Percentiles rank a stretch among this genome's conserved stretches.
Conservation (phyloP, 768 basidiomycete genomes). For the Mycena floridula region DNA sequence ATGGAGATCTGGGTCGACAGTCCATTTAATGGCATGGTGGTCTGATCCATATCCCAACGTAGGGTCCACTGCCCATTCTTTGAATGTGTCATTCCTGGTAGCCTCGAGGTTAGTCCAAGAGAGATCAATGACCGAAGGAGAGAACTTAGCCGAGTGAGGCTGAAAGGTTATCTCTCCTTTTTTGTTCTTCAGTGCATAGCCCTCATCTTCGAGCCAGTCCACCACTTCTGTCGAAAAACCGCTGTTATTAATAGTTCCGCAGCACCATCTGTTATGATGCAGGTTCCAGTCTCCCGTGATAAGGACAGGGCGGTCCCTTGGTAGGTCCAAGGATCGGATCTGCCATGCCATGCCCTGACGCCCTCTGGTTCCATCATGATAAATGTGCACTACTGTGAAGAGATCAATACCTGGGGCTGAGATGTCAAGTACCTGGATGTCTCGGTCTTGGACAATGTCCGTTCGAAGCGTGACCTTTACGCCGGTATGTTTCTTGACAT, state of each 20-base stretch:
- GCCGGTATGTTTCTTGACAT: no score
- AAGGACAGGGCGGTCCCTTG: conserved; percentile 10
- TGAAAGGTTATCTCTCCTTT: conserved; percentile 14
- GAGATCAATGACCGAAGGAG: conserved; percentile 14
- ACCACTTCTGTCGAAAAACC: conserved; percentile 7
- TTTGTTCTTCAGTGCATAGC: conserved; percentile 10
- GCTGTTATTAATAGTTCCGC: neutral
- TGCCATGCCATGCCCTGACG: neutral
- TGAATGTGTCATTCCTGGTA: conserved; percentile 2
- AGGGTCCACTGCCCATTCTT: conserved; percentile 15
- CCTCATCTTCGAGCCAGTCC: conserved; percentile 11
- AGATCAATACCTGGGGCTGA: neutral
- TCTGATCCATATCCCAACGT: conserved; percentile 13
- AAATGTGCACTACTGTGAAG: neutral
- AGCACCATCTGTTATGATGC: conserved; percentile 15
- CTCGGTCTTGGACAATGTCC: neutral
- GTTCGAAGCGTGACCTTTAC: no score
- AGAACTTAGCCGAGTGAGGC: neutral
- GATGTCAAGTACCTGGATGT: neutral
- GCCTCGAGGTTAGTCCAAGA: conserved; percentile 12
- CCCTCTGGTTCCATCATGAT: neutral
- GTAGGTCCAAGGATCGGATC: conserved; percentile 1
- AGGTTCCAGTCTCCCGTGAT: conserved; percentile 20
- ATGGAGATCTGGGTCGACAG: conserved; percentile 8
- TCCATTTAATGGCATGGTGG: conserved; percentile 14